These are phyloP conservation scores for Cytospora paraplurivora DNA, from an alignment of 2,329 filamentous ascomycete species.

Conservation along the genomic window DNA sequence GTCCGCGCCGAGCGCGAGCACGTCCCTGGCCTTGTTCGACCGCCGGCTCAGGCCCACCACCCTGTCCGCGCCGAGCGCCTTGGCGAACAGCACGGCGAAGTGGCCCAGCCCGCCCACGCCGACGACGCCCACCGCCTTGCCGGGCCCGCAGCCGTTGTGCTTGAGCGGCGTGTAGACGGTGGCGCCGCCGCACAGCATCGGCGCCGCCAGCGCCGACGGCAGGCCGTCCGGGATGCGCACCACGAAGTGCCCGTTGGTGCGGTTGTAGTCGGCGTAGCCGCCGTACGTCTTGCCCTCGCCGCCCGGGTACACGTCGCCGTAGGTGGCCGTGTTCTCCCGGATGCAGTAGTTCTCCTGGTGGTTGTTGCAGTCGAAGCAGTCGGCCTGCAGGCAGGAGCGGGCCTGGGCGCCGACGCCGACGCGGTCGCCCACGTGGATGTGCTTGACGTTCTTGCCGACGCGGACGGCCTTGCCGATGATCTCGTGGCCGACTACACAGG, in stretches of 20 bases:
- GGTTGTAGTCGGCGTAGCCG: slow-evolving; percentile 45
- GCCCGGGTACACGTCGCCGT: slow-evolving; percentile 51
- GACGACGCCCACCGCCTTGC: slow-evolving; percentile 67
- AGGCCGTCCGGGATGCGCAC: slow-evolving; percentile 47
- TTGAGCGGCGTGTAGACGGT: slow-evolving; percentile 65
- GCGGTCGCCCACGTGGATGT: slow-evolving; percentile 59
- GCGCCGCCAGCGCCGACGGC: slow-evolving; percentile 48
- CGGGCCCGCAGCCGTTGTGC: slow-evolving; percentile 64
- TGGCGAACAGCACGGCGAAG: slow-evolving; percentile 67
- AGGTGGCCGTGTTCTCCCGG: slow-evolving; percentile 49
- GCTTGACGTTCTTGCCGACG: slow-evolving; percentile 48
- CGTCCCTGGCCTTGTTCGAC: slow-evolving; percentile 54
- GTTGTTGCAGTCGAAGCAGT: slow-evolving; percentile 44
- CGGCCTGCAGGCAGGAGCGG: slow-evolving; percentile 50
- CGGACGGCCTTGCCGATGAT: slow-evolving; percentile 58
- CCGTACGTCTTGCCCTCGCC: slow-evolving; percentile 60
- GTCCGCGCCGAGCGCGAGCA: slow-evolving; percentile 58
- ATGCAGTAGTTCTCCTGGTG: slow-evolving; percentile 44
- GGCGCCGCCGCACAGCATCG: slow-evolving; percentile 70
- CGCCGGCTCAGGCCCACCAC: slow-evolving; percentile 60
- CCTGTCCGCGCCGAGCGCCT: slow-evolving; percentile 63
- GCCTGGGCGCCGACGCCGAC: slow-evolving; percentile 63
- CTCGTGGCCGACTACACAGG: slow-evolving; percentile 60
- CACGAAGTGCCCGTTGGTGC: slow-evolving; percentile 46
- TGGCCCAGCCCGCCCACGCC: slow-evolving; percentile 70